Evolutionary conservation across 768 basidiomycete species (phyloP).

Genomic region (Lepiota brunneoincarnata): DNA sequence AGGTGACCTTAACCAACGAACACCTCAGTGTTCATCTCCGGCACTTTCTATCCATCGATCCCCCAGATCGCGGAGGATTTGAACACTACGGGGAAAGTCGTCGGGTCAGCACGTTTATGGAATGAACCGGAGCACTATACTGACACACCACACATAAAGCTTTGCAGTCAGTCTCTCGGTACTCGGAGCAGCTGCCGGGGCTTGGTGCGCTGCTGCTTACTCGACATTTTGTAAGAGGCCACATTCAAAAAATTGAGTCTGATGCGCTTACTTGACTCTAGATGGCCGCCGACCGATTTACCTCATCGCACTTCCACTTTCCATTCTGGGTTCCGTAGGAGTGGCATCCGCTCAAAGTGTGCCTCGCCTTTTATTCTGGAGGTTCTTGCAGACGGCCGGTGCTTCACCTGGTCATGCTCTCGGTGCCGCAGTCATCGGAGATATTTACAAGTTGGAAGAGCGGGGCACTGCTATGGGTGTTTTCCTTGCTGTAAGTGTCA

Average conservation of each 20-base stretch:
- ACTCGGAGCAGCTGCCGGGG: slow-evolving; percentile 27
- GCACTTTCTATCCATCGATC: slow-evolving; percentile 25
- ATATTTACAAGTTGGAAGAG: slow-evolving; percentile 61
- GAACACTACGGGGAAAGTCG: slow-evolving; percentile 17
- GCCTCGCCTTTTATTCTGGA: slow-evolving; percentile 49
- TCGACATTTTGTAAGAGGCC: slow-evolving; percentile 30
- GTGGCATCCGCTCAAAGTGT: slow-evolving; percentile 45
- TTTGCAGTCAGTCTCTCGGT: slow-evolving; percentile 31
- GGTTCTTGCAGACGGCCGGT: slow-evolving; percentile 64
- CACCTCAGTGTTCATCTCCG: slow-evolving; percentile 17
- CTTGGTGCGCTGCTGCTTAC: slow-evolving; percentile 28
- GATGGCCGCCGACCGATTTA: slow-evolving; percentile 64
- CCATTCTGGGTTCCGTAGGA: slow-evolving; percentile 57
- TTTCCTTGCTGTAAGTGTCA: slow-evolving; percentile 42
- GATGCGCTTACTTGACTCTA: slow-evolving; percentile 17
- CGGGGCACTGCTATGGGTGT: slow-evolving; percentile 54
- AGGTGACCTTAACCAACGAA: not conserved
- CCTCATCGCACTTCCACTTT: slow-evolving; percentile 56
- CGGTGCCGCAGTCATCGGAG: slow-evolving; percentile 55
- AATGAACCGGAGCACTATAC: not conserved
- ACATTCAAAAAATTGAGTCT: not conserved
- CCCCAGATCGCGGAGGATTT: slow-evolving; percentile 23
- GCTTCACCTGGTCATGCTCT: slow-evolving; percentile 50
- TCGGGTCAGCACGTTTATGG: slow-evolving; percentile 12
- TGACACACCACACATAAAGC: not conserved